phyloP scores from a whole-genome alignment of 1,139 yeast genomes.

The Kodamaea suecica region DNA sequence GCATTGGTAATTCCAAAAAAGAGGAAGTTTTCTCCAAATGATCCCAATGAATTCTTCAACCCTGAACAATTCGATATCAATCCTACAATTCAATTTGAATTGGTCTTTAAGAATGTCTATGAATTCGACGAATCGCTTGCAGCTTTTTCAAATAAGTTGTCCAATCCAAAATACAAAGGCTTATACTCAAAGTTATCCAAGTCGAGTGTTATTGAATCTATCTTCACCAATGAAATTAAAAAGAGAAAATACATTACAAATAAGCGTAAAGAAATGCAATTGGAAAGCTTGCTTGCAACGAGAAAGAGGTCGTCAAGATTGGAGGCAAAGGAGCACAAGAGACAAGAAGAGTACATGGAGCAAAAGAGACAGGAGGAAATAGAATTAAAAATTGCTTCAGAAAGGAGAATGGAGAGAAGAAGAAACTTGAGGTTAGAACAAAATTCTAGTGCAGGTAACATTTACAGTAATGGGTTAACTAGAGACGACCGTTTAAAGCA shows the following conservation, averaged over 20 bases:
- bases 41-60: constrained; percentile 29
- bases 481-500: constrained; percentile 44
- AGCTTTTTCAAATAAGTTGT: constrained; percentile 16
- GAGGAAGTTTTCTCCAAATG: constrained; percentile 33
- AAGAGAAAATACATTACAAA: constrained; percentile 42
- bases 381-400: constrained; percentile 30
- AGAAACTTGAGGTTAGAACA: constrained; percentile 21
- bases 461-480: constrained; percentile 26
- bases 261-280: constrained; percentile 46
- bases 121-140: constrained; percentile 27
- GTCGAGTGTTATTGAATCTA: constrained; percentile 22
- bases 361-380: constrained; percentile 32
- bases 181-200: constrained; percentile 19
- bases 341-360: constrained; percentile 34
- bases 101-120: constrained; percentile 32
- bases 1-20: constrained; percentile 40
- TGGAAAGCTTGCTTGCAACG: constrained; percentile 46
- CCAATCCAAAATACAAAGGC: constrained; percentile 19
- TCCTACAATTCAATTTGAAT: constrained; percentile 26
- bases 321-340: constrained; percentile 46
- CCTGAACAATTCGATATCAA: constrained; percentile 26
- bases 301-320: constrained; percentile 27
- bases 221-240: constrained; percentile 24
- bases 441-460: constrained; percentile 14
- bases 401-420: constrained; percentile 40